These are phyloP conservation scores for Cyanodermella asteris DNA, from an alignment of 2,329 filamentous ascomycete genomes.

Conservation along the genomic window DNA sequence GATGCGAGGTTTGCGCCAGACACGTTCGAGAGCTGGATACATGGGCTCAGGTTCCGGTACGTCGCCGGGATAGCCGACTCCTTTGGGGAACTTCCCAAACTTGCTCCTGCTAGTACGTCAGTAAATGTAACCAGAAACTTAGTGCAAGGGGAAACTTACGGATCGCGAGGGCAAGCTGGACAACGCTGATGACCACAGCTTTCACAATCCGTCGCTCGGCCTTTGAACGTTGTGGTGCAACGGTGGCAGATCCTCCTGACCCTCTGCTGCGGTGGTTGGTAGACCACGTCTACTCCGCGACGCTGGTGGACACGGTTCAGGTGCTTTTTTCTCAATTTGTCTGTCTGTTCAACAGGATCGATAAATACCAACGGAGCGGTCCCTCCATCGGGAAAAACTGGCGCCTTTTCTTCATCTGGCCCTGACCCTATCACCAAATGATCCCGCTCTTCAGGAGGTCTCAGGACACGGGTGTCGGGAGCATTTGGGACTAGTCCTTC, in stretches of 20 bases:
- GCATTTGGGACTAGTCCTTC: too few relatives aligned
- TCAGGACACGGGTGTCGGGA: too few relatives aligned
- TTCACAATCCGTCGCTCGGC: conserved; percentile 39
- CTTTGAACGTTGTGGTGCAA: conserved; percentile 41
- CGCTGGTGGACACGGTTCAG: too few relatives aligned
- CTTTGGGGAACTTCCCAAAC: conserved; percentile 20
- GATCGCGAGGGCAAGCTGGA: conserved; percentile 59
- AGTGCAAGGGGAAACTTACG: conserved; percentile 30
- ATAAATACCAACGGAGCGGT: conserved; percentile 3
- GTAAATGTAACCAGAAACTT: neutral
- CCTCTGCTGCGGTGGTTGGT: conserved; percentile 49
- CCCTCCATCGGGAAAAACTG: conserved; percentile 6
- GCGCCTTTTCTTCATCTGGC: conserved; percentile 7
- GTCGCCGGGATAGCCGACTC: conserved; percentile 23
- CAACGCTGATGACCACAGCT: conserved; percentile 54
- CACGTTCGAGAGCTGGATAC: conserved; percentile 1
- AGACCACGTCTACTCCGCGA: conserved; percentile 50
- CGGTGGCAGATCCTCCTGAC: conserved; percentile 56
- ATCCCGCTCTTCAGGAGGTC: too few relatives aligned
- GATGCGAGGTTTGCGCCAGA: conserved; percentile 13
- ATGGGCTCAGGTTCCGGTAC: conserved; percentile 16
- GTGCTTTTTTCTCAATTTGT: conserved; percentile 7
- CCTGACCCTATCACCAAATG: too few relatives aligned
- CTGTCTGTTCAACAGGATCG: conserved; percentile 12
- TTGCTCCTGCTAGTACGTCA: conserved; percentile 14